Conservation (phyloP, 2,329 filamentous ascomycete species). For the Exophiala alcalophila region DNA sequence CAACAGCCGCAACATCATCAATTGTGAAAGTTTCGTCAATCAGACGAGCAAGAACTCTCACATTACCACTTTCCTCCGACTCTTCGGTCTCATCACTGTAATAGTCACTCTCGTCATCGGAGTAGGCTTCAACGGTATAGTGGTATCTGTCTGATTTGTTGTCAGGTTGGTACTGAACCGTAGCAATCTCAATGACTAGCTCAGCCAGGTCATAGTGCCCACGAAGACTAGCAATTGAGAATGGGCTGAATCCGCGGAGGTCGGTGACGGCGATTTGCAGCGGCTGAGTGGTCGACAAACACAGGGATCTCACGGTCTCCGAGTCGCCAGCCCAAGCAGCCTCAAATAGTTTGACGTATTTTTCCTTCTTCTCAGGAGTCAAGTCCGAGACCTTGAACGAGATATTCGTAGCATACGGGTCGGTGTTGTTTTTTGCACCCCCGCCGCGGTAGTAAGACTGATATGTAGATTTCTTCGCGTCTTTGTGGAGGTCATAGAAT, state of each 20-base stretch:
- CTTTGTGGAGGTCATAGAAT: slow-evolving; percentile 63
- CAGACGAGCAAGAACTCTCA: slow-evolving; percentile 48
- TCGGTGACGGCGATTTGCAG: slow-evolving; percentile 64
- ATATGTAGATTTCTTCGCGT: slow-evolving; percentile 30
- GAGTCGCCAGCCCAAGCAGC: slow-evolving; percentile 71
- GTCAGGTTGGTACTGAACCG: slow-evolving; percentile 63
- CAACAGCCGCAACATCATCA: slow-evolving; percentile 69
- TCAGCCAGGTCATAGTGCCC: slow-evolving; percentile 64
- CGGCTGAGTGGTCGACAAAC: slow-evolving; percentile 60
- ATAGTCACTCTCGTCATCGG: slow-evolving; percentile 33
- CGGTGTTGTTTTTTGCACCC: slow-evolving; percentile 12
- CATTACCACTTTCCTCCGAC: slow-evolving; percentile 36
- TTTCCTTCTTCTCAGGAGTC: slow-evolving; percentile 54
- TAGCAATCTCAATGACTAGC: slow-evolving; percentile 66
- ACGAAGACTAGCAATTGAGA: slow-evolving; percentile 65
- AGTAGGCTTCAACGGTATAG: slow-evolving; percentile 39
- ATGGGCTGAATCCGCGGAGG: slow-evolving; percentile 53
- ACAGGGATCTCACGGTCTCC: slow-evolving; percentile 62
- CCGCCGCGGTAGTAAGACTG: slow-evolving; percentile 4
- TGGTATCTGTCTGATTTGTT: slow-evolving; percentile 50
- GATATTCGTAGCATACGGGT: slow-evolving; percentile 51
- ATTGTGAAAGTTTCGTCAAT: slow-evolving; percentile 69
- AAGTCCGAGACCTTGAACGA: slow-evolving; percentile 50
- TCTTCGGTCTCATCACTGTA: slow-evolving; percentile 34
- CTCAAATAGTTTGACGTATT: slow-evolving; percentile 60